A percentile compares a stretch with the other conserved stretches of the same genome.
These are phyloP conservation scores for Juglanconis sp. DNA, from an alignment of 2,329 filamentous ascomycete genomes.

Conservation along the genomic window DNA sequence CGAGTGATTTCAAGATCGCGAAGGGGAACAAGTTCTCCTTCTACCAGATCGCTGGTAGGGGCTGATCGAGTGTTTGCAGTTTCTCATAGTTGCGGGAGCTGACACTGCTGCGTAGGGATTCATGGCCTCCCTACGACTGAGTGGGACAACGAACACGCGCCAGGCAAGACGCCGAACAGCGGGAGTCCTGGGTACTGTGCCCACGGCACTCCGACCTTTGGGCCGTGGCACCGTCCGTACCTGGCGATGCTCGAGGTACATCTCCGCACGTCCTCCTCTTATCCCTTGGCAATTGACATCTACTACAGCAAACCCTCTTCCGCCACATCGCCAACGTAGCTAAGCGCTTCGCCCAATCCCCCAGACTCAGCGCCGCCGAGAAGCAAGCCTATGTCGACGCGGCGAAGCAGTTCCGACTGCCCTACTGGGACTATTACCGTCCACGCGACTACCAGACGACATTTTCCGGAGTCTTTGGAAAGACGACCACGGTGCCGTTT, in stretches of 20 bases:
- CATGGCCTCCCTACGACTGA: neutral
- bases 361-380: neutral
- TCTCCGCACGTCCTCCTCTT: no score
- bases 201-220: neutral
- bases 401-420: neutral
- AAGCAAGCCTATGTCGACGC: neutral
- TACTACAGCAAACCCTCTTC: neutral
- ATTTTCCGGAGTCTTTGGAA: neutral
- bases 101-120: neutral
- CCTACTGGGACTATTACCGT: neutral
- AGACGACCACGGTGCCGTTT: neutral
- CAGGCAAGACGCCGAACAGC: neutral
- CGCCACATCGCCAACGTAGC: neutral
- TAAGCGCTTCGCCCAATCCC: neutral
- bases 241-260: neutral
- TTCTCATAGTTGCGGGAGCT: neutral
- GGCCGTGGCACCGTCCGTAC: neutral
- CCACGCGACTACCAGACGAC: neutral
- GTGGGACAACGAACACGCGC: neutral
- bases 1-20: neutral
- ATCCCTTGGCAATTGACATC: no score
- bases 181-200: neutral
- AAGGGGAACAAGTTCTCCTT: neutral
- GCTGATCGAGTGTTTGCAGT: no score
- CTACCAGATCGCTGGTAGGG: neutral